Percentiles rank a stretch among this genome's conserved stretches.
Evolutionary conservation across 2,329 filamentous ascomycete genomes (phyloP).

Genomic region (Colletotrichum sp.): DNA sequence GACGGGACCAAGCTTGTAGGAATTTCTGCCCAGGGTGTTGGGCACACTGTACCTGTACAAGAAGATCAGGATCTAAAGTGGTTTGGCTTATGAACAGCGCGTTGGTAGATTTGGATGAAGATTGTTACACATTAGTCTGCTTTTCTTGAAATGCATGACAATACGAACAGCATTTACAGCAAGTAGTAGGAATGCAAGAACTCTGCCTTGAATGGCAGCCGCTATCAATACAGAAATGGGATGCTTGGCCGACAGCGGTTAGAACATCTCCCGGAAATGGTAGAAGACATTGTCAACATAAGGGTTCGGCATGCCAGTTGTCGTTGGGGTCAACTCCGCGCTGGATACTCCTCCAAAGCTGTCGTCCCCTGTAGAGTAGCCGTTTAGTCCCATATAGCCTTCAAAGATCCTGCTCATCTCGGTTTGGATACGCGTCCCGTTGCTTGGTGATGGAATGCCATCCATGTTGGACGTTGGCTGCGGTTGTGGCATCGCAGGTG

Average conservation of each 20-base stretch:
- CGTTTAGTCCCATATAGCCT: slow-evolving; percentile 39
- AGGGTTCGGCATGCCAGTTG: slow-evolving; percentile 22
- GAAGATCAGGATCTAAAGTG: slow-evolving; percentile 22
- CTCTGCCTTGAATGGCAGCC: neutral
- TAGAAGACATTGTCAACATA: slow-evolving; percentile 36
- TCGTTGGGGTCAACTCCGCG: slow-evolving; percentile 21
- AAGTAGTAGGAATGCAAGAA: neutral
- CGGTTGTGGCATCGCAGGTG: slow-evolving; percentile 21
- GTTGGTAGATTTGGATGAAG: neutral
- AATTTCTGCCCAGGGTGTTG: slow-evolving; percentile 31
- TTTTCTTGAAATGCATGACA: neutral
- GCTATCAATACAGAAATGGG: neutral
- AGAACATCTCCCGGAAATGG: slow-evolving; percentile 44
- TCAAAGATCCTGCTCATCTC: slow-evolving; percentile 58
- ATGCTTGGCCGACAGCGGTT: neutral
- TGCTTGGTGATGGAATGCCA: slow-evolving; percentile 28
- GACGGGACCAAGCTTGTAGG: slow-evolving; percentile 36
- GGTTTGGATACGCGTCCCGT: slow-evolving; percentile 54
- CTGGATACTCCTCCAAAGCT: slow-evolving; percentile 25
- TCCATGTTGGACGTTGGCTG: slow-evolving; percentile 8
- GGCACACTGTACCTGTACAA: slow-evolving; percentile 32
- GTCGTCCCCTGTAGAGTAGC: slow-evolving; percentile 34
- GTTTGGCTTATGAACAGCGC: slow-evolving; percentile 20
- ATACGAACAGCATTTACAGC: neutral
- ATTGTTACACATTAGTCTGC: neutral